phyloP scores from a whole-genome alignment of 192 early-diverging fungal genomes.

The Backusella circina region DNA sequence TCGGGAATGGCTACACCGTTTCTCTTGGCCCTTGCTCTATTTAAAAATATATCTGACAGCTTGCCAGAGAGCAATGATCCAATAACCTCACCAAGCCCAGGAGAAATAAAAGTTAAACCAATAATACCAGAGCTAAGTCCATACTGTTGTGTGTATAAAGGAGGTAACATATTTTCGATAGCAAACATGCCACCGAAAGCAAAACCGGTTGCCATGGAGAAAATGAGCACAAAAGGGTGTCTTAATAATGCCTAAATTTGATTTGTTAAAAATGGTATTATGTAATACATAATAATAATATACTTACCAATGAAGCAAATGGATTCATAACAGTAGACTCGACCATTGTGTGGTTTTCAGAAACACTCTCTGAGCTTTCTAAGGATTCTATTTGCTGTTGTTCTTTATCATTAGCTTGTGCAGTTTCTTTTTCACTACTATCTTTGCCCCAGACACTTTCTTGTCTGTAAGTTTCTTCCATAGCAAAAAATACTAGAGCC shows the following conservation, averaged over 20 bases:
- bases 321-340: constrained; percentile 28
- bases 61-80: constrained; percentile 28
- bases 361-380: neutral
- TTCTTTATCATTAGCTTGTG: neutral
- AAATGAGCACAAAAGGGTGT: constrained; percentile 40
- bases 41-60: constrained; percentile 29
- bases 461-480: constrained; percentile 37
- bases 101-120: constrained; percentile 30
- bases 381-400: neutral
- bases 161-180: constrained; percentile 33
- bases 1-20: constrained; percentile 20
- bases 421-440: neutral
- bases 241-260: constrained; percentile 29
- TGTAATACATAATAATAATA: neutral
- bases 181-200: constrained; percentile 51
- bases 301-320: constrained; percentile 1
- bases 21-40: constrained; percentile 16
- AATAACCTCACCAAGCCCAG: constrained; percentile 33
- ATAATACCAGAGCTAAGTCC: constrained; percentile 24
- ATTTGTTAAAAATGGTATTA: neutral
- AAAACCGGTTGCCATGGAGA: constrained; percentile 39
- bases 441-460: constrained; percentile 16
- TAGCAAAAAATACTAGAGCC: constrained; percentile 10
- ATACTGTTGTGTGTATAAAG: constrained; percentile 21
- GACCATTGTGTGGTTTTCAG: neutral